These are phyloP conservation scores for Bacidia rubella DNA, from an alignment of 495 filamentous ascomycete genomes.

Conservation along the genomic window DNA sequence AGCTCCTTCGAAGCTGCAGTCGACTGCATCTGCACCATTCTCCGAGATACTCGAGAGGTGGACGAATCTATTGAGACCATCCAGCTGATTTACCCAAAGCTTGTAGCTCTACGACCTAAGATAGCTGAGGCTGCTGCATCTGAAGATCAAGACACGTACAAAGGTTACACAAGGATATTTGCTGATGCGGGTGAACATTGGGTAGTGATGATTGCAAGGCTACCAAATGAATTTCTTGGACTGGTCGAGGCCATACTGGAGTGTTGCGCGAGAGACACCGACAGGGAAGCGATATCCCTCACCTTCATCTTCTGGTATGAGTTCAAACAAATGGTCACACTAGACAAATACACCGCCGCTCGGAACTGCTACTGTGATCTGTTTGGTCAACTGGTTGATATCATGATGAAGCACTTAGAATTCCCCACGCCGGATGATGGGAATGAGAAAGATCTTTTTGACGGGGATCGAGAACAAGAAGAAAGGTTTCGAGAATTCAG, in stretches of 20 bases:
- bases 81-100: constrained; percentile 66
- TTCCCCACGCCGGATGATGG: constrained; percentile 65
- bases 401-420: constrained; percentile 84
- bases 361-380: constrained; percentile 60
- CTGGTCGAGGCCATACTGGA: constrained; percentile 85
- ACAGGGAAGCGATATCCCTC: constrained; percentile 74
- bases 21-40: constrained; percentile 82
- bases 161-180: constrained; percentile 76
- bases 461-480: constrained; percentile 88
- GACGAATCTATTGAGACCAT: constrained; percentile 66
- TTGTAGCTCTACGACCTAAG: constrained; percentile 66
- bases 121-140: constrained; percentile 60
- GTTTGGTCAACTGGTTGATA: constrained; percentile 77
- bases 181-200: constrained; percentile 90
- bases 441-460: constrained; percentile 74
- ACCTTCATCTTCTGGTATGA: constrained; percentile 99
- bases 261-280: constrained; percentile 73
- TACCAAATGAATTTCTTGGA: constrained; percentile 67
- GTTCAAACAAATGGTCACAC: constrained; percentile 84
- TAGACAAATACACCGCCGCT: constrained; percentile 79
- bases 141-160: constrained; percentile 79
- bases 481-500: constrained; percentile 96
- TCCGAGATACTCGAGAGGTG: constrained; percentile 85
- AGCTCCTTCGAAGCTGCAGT: constrained; percentile 77
- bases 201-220: constrained; percentile 76